Base-by-base conservation (phyloP, 1,139 yeast species). In the Kodamaea derodonti region DNA sequence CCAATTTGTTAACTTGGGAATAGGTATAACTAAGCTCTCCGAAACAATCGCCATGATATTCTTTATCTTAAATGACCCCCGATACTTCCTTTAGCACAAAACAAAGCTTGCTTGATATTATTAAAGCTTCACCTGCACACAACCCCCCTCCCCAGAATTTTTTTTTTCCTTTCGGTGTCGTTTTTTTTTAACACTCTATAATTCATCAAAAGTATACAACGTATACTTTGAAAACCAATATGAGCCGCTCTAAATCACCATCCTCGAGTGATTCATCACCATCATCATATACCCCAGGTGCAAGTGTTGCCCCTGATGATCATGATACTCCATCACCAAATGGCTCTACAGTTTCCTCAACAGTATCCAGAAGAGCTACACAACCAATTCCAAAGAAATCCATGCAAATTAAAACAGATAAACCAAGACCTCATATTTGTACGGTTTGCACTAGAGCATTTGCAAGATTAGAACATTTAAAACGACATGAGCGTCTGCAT, bases 301-400 rank as follows among this genome's bases (percentile, higher is more conserved):
- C 38, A 14, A 11, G 14, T n/a, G 23, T 14, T 9, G 17, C 28
- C 15, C 15, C 28, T 17, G 28, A 13, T 24, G 26, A 14, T 14
- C 28, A 25, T 13, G 28, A 25, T 25, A 25, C 28, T 13, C 28
- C 28, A 9, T 25, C 31, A 11, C 31, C 29, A 15, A 24, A 14
- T 18, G 24, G 24, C 16, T 25, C 28, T 9, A 25, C 14, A 11
- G 17, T 14, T 6, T 25, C 28, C 11, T 24, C 26, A 6, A 25
- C 12, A 10, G 11, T 25, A 11, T 14, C 28, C 26, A 10, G 12
- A 10, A 7, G 14, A 12, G 38, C 46, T 24, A 60, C 67, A 24
- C 82, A 80, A 55, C 95, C 95, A 11, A 86, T 87, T 30, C 96
- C 96, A 23, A 83, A 84, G 48, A 87, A 87, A 53, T 82, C 94